These are phyloP conservation scores for Phyllosticta citriasiana DNA, from an alignment of 2,329 filamentous ascomycete genomes.

Conservation along the genomic window DNA sequence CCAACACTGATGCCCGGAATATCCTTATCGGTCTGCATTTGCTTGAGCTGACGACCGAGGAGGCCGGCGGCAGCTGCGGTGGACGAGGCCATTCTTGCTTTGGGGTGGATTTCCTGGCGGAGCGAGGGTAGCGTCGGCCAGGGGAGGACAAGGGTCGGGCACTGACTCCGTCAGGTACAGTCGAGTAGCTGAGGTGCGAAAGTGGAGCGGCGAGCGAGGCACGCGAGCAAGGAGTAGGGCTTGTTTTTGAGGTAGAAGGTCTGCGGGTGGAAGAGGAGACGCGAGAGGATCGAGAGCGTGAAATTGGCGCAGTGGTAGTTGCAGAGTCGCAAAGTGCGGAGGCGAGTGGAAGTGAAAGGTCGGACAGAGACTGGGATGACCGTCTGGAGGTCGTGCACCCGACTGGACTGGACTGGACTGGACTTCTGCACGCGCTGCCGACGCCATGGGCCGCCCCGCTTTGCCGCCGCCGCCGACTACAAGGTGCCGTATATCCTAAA, in stretches of 20 bases:
- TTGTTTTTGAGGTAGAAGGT: not conserved
- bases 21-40: conserved; percentile 86
- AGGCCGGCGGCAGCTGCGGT: conserved; percentile 57
- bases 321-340: not conserved
- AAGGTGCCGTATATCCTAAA: too few relatives aligned
- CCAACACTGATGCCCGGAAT: conserved; percentile 92
- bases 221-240: not conserved
- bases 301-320: not conserved
- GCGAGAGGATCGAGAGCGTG: not conserved
- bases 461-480: not conserved
- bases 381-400: not conserved
- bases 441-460: not conserved
- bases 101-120: not conserved
- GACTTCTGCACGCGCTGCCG: not conserved
- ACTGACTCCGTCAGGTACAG: not conserved
- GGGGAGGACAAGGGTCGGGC: not conserved
- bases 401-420: not conserved
- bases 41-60: conserved; percentile 76
- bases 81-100: conserved; percentile 22
- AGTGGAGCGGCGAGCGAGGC: not conserved
- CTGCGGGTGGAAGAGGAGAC: not conserved
- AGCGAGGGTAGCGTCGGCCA: not conserved
- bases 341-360: not conserved
- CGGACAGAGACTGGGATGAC: not conserved
- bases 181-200: not conserved